Base-by-base conservation (phyloP, 352 stramenopile genomes). In the Detonula confervacea region DNA sequence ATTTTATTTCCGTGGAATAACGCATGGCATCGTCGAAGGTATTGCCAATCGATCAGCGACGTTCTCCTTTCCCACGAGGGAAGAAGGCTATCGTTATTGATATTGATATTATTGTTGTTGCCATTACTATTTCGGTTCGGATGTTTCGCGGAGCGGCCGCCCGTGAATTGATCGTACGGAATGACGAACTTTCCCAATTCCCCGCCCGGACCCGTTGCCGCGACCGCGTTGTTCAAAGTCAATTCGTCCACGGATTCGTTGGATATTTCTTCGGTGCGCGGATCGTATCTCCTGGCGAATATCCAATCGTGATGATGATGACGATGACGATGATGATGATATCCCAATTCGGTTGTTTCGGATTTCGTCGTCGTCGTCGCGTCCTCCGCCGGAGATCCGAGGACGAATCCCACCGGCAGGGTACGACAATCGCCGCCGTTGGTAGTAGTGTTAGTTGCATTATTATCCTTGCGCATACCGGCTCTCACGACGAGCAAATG, bases 181-280 rank as follows among this genome's bases (percentile, higher is more conserved):
- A 91, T 61, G 16, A 82, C 29, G 25, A 73, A 72, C 20, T 78
- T 61, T 74, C 37, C 22, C 46, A 80, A 56, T 60, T 80, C 52
- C 22, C 59, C 73, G 22, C 25, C 25, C 54, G 67, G 33, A n/a
- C 46, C 35, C 33, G 80, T 78, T 27, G 84, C 75, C 7, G 73
- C 1, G 7, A 83, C 0, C 27, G 90, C 49, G 77, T 91, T 91
- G 0, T 60, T 18, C 18, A 59, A n/a, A 6, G 81, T 89, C 16
- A 80, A 44, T 39, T 72, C 62, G 62, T 91, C 83, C 3, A 91
- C 42, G 42, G 57, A 27, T 52, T 79, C 37, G 22, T 80, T 77
- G 6, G 84, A 90, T n/a, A 91, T 75, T 83, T 93, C 88, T 78
- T 93, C 88, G 0, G 84, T 92, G 24, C 65, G 51, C 29, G 60